Evolutionary conservation across 148 eudicot species (phyloP).

Genomic region (Silene latifolia): DNA sequence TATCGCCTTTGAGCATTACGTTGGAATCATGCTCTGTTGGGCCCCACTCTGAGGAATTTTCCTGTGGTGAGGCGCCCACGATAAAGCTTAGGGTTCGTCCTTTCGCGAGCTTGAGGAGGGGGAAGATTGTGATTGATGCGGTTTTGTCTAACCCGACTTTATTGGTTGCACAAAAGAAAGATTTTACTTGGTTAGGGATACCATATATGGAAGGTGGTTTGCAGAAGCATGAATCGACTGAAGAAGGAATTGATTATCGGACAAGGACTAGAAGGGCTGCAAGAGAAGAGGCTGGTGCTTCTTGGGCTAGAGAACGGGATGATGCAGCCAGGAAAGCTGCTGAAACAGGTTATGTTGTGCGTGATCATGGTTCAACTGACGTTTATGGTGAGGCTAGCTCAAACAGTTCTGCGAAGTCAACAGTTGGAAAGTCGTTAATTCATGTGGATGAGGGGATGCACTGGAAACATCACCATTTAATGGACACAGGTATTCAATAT

Average conservation of each 20-base stretch:
- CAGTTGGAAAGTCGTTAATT: slow-evolving; percentile 39
- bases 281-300: slow-evolving; percentile 64
- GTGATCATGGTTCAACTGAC: slow-evolving; percentile 43
- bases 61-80: slow-evolving; percentile 87
- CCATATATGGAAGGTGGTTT: slow-evolving; percentile 60
- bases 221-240: slow-evolving; percentile 71
- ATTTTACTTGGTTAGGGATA: slow-evolving; percentile 91
- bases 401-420: slow-evolving; percentile 22
- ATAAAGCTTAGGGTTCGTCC: slow-evolving; percentile 75
- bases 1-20: slow-evolving; percentile 92
- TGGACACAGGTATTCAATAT: slow-evolving; percentile 89
- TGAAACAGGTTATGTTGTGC: slow-evolving; percentile 55
- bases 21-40: slow-evolving; percentile 90
- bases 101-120: slow-evolving; percentile 77
- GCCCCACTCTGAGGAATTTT: slow-evolving; percentile 84
- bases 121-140: slow-evolving; percentile 90
- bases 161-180: slow-evolving; percentile 81
- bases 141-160: slow-evolving; percentile 77
- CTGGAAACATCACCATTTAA: slow-evolving; percentile 81
- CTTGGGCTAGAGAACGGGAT: slow-evolving; percentile 73
- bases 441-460: slow-evolving; percentile 68
- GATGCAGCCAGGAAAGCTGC: slow-evolving; percentile 68
- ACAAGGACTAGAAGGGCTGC: slow-evolving; percentile 85
- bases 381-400: slow-evolving; percentile 36
- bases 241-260: slow-evolving; percentile 90